These are phyloP conservation scores for Verticillium klebahnii DNA, from an alignment of 2,329 filamentous ascomycete genomes.

Conservation along the genomic window DNA sequence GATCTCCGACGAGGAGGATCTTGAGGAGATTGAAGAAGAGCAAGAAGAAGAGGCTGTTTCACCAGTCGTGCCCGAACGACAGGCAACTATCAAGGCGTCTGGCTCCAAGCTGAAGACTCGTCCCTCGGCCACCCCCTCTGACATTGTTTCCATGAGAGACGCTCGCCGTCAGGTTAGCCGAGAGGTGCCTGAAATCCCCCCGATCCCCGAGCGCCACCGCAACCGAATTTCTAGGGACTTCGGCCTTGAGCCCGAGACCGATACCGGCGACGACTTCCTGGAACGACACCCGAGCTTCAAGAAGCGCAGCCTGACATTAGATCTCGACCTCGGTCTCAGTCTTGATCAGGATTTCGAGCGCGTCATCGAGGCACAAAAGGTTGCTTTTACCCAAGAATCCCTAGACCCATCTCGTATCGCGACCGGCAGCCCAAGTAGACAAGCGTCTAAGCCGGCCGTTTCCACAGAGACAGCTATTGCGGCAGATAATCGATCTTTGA, in stretches of 20 bases:
- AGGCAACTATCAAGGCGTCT: constrained; percentile 85
- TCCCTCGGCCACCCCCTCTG: constrained; percentile 80
- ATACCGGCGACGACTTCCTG: constrained; percentile 36
- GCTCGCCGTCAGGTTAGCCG: constrained; percentile 80
- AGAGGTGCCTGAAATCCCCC: constrained; percentile 57
- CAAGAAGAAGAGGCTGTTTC: constrained; percentile 41
- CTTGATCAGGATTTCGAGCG: constrained; percentile 91
- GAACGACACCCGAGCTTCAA: constrained; percentile 70
- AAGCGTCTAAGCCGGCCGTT: constrained; percentile 33
- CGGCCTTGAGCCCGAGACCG: constrained; percentile 31
- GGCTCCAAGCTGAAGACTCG: constrained; percentile 86
- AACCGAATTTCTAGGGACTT: constrained; percentile 48
- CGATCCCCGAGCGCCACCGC: constrained; percentile 57
- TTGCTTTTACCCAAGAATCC: constrained; percentile 48
- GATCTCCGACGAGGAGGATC: constrained; percentile 39
- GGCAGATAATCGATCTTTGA: constrained; percentile 14
- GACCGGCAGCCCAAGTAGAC: constrained; percentile 31
- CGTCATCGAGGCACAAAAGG: constrained; percentile 96
- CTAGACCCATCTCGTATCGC: constrained; percentile 9
- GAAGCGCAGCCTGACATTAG: constrained; percentile 76
- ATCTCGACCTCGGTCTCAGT: constrained; percentile 78
- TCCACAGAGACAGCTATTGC: constrained; percentile 10
- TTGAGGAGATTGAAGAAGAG: constrained; percentile 23
- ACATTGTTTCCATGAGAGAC: constrained; percentile 80
- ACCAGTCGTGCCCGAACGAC: constrained; percentile 69